Evolutionary conservation across 805 yeast genomes (phyloP).

Genomic region (Cyberlindnera euphorbiiphila): DNA sequence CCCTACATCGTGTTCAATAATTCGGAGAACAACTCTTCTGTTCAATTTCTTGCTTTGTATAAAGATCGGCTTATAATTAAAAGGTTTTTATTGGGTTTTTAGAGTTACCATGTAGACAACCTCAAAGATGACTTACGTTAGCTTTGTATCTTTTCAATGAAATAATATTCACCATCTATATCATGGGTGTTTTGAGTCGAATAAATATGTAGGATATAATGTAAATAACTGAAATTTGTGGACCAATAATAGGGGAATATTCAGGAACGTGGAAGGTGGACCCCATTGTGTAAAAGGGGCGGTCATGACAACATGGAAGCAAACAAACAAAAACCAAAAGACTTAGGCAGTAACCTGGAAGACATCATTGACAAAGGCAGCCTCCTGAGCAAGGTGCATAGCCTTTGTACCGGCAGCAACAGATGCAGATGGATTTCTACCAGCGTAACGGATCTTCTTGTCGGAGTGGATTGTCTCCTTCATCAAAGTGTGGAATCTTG

Average conservation of each 20-base stretch:
- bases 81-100: background rate
- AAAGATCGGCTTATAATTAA: conserved; percentile 1
- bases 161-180: too few relatives aligned
- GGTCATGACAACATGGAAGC: conserved; percentile 1
- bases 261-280: background rate
- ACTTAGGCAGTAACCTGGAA: conserved; percentile 33
- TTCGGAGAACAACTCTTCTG: background rate
- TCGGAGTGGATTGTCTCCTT: conserved; percentile 69
- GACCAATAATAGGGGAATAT: too few relatives aligned
- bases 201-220: conserved; percentile 3
- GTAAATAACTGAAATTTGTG: background rate
- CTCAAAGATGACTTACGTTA: too few relatives aligned
- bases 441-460: conserved; percentile 73
- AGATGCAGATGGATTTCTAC: conserved; percentile 97
- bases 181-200: conserved; percentile 1
- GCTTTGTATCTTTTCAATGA: too few relatives aligned
- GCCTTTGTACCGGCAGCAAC: conserved; percentile 97
- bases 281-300: background rate
- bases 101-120: too few relatives aligned
- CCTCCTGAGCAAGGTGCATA: conserved; percentile 86
- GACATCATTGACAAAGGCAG: conserved; percentile 76
- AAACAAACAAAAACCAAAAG: background rate
- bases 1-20: conserved; percentile 2
- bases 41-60: conserved; percentile 2
- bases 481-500: conserved; percentile 77